phyloP scores from a whole-genome alignment of 2,329 filamentous ascomycete genomes.

The Westerdykella ornata region DNA sequence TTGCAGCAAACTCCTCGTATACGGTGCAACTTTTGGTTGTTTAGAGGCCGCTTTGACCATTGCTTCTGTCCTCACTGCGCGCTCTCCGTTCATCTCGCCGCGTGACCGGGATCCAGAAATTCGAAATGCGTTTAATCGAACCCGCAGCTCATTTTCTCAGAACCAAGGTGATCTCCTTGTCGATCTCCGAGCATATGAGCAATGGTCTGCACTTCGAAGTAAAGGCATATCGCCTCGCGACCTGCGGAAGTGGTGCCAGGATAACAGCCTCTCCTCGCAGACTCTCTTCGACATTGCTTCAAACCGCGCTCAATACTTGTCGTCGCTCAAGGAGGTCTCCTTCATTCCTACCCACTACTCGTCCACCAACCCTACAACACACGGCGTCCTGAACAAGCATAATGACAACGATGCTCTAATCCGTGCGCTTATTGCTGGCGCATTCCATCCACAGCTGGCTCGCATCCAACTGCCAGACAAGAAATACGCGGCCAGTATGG shows the following conservation, averaged over 20 bases:
- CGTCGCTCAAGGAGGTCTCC: constrained; percentile 77
- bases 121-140: constrained; percentile 72
- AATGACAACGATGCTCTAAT: constrained; percentile 43
- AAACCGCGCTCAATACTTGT: constrained; percentile 77
- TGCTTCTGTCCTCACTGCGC: constrained; percentile 83
- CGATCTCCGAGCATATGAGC: constrained; percentile 74
- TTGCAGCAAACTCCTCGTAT: constrained; percentile 91
- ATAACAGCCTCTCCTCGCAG: constrained; percentile 76
- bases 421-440: constrained; percentile 45
- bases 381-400: constrained; percentile 43
- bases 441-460: constrained; percentile 71
- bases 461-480: constrained; percentile 92
- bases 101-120: constrained; percentile 76
- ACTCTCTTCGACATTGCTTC: constrained; percentile 83
- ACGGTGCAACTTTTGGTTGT: constrained; percentile 88
- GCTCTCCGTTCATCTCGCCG: constrained; percentile 79
- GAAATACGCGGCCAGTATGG: constrained; percentile 82
- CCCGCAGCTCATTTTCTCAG: constrained; percentile 64
- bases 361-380: constrained; percentile 19
- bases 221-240: constrained; percentile 53
- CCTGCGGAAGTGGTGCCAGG: constrained; percentile 70
- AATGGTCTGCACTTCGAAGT: constrained; percentile 65
- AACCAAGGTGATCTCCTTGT: constrained; percentile 84
- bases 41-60: constrained; percentile 83
- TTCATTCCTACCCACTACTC: constrained; percentile 53